A percentile compares a stretch with the other conserved stretches of the same genome.
phyloP scores from a whole-genome alignment of 306 rosid species.

The Gynostemma pentaphyllum region DNA sequence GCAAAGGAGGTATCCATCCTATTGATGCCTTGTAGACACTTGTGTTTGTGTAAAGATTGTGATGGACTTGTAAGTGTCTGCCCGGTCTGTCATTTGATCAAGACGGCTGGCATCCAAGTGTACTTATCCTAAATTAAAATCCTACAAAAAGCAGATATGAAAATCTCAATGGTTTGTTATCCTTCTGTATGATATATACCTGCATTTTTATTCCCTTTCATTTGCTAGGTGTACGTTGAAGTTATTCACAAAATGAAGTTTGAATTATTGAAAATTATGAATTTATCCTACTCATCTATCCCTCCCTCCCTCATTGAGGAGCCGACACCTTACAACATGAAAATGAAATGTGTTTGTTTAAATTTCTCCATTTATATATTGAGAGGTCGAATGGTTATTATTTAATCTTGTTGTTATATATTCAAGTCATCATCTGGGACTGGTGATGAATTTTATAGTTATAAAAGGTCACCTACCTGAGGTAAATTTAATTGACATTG shows the following conservation, averaged over 20 bases:
- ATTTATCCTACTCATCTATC: no score
- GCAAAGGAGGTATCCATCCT: conserved; percentile 68
- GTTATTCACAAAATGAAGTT: not conserved
- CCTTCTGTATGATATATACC: conserved; percentile 1
- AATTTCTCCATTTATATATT: no score
- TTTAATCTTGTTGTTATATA: no score
- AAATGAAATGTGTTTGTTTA: no score
- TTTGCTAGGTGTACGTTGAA: not conserved
- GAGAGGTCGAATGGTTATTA: no score
- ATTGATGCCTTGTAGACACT: conserved; percentile 89
- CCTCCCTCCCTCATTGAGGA: no score
- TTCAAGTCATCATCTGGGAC: no score
- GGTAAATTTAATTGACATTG: no score
- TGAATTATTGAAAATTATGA: not conserved
- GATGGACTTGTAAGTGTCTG: conserved; percentile 53
- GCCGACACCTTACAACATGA: no score
- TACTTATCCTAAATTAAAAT: conserved; percentile 43
- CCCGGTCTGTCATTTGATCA: conserved; percentile 66
- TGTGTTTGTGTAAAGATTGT: conserved; percentile 82
- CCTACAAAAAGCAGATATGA: not conserved
- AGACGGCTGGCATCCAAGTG: conserved; percentile 62
- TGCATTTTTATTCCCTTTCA: not conserved
- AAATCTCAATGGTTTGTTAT: not conserved
- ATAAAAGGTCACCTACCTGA: no score
- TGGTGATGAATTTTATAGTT: no score